A percentile compares a stretch with the other conserved stretches of the same genome.
Evolutionary conservation across 306 rosid genomes (phyloP).

Genomic region (Dryas octopetala): DNA sequence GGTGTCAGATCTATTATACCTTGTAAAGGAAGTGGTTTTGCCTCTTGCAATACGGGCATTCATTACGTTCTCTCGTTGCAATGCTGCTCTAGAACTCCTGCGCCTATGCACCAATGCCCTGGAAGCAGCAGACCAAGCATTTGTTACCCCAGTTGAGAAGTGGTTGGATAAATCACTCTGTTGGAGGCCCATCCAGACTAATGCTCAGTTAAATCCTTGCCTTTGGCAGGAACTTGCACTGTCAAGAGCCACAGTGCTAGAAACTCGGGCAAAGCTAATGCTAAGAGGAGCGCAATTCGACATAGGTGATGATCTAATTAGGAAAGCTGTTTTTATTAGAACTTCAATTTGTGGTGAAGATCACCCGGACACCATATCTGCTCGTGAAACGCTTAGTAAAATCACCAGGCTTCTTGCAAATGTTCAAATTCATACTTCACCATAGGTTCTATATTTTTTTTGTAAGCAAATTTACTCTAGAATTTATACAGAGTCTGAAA

Average conservation of each 20-base stretch:
- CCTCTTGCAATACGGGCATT: constrained; percentile 77
- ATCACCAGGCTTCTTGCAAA: constrained; percentile 77
- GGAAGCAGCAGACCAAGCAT: constrained; percentile 87
- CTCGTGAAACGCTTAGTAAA: constrained; percentile 74
- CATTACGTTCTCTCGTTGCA: constrained; percentile 78
- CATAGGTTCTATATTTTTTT: constrained; percentile 47
- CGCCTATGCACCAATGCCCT: constrained; percentile 71
- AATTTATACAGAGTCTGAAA: constrained; percentile 47
- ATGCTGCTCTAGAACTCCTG: constrained; percentile 70
- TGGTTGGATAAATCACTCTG: constrained; percentile 79
- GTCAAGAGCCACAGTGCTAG: constrained; percentile 73
- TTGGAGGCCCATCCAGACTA: constrained; percentile 74
- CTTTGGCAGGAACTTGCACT: constrained; percentile 90
- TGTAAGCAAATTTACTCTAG: constrained; percentile 44
- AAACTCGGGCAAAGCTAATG: constrained; percentile 86
- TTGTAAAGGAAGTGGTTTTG: constrained; percentile 63
- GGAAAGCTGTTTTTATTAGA: constrained; percentile 80
- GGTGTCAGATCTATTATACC: constrained; percentile 56
- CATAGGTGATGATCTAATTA: constrained; percentile 70
- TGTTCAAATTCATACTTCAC: constrained; percentile 57
- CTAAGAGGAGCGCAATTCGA: constrained; percentile 86
- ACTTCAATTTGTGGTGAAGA: constrained; percentile 82
- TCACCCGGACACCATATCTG: constrained; percentile 76
- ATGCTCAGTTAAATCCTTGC: constrained; percentile 80
- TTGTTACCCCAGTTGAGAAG: constrained; percentile 76